phyloP scores from a whole-genome alignment of 768 basidiomycete genomes.

The Tricholoma sp. region DNA sequence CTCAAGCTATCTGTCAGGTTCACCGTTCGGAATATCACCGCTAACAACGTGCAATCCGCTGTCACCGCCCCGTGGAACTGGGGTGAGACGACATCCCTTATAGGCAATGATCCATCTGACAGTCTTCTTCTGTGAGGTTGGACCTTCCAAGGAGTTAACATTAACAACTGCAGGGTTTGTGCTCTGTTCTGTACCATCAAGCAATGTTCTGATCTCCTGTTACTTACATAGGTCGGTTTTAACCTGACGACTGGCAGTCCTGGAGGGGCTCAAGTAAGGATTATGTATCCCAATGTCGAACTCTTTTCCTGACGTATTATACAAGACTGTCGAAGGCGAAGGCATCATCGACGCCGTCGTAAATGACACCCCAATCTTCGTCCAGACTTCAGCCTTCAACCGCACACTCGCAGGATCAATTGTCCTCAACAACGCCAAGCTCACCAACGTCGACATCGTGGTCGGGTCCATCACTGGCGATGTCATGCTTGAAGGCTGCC shows the following conservation, averaged over 20 bases:
- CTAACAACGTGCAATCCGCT: constrained; percentile 50
- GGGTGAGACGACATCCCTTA: constrained; percentile 27
- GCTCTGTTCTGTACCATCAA: neutral
- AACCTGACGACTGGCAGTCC: constrained; percentile 49
- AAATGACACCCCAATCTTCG: constrained; percentile 56
- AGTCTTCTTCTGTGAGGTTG: constrained; percentile 28
- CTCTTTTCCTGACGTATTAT: neutral
- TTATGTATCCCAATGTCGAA: neutral
- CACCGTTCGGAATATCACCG: constrained; percentile 52
- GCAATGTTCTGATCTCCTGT: constrained; percentile 15
- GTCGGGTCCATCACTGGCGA: constrained; percentile 52
- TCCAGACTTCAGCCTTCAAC: constrained; percentile 46
- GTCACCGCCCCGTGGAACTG: constrained; percentile 44
- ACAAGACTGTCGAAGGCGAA: constrained; percentile 50
- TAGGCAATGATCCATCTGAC: neutral
- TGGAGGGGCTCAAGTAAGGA: constrained; percentile 34
- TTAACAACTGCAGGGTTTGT: constrained; percentile 34
- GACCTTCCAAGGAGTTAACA: constrained; percentile 41
- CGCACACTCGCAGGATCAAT: constrained; percentile 52
- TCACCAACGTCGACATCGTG: constrained; percentile 56
- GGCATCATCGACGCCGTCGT: constrained; percentile 63
- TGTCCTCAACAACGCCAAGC: constrained; percentile 57
- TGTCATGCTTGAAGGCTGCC: constrained; percentile 43
- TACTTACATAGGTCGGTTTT: constrained; percentile 43
- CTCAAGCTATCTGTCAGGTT: constrained; percentile 28